Base-by-base conservation (phyloP, 2,329 filamentous ascomycete species). In the Botrytis porri region DNA sequence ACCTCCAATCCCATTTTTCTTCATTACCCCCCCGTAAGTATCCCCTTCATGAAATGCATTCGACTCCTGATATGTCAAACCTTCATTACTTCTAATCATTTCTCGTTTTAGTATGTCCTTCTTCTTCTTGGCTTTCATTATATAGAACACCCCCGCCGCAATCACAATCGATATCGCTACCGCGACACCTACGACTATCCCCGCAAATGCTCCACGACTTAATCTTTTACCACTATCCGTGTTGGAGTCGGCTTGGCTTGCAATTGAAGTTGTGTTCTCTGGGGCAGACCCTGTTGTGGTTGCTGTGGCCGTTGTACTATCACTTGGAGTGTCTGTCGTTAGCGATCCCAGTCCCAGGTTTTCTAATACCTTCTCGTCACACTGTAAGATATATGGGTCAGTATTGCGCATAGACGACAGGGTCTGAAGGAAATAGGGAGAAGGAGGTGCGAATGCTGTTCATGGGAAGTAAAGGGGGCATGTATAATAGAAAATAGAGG, bases 321-420 rank as follows among this genome's bases (percentile, higher is more conserved):
- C 22, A 37, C 32, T 61, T 25, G 25, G 1, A 18, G 41, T 32
- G 18, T 32, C 7, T 45, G 29, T 35, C 6, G 41, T 39, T n/a
- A 29, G 10, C 16, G 45, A 25, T 22, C 54, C 54, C 10, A 70
- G 25, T 37, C 69, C 69, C 29, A 62, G 59, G 12, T 8, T 29
- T 32, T 51, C 41, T 10, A 70, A 29, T 37, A 63, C 25, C 29
- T 70, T 39, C 32, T 63, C 39, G 43, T 70, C 69, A 29, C 69
- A 70, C 69, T 57, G n/a, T 18, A 57, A 29, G n/a, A 57, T 9
- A 29, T 32, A 14, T 29, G n/a, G 51, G 51, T 57, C 51, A 57
- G 51, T 32, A 57, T 57, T 29, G n/a, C 14, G 3, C 4, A 18
- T 57, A 3, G n/a, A 32, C 6, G n/a, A 29, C n/a, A 57, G 5